These are phyloP conservation scores for Backusella australiensis DNA, from an alignment of 192 early-diverging fungal genomes.

Conservation along the genomic window DNA sequence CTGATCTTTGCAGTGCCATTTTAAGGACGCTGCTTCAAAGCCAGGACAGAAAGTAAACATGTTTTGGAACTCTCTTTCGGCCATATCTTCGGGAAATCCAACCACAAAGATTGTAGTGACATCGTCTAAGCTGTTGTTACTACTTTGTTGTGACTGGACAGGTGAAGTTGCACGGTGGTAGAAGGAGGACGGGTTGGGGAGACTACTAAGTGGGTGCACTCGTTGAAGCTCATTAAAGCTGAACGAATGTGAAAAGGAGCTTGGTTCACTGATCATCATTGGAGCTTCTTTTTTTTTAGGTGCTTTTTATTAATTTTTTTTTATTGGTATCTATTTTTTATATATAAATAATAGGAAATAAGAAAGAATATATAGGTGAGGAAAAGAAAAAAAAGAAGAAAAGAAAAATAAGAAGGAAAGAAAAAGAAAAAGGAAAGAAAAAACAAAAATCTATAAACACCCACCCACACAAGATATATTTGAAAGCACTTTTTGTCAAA, in stretches of 20 bases:
- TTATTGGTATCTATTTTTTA: neutral
- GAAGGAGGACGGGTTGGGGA: slow-evolving; percentile 7
- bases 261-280: slow-evolving; percentile 34
- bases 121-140: slow-evolving; percentile 58
- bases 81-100: slow-evolving; percentile 99
- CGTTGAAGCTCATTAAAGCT: slow-evolving; percentile 17
- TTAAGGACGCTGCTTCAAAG: slow-evolving; percentile 97
- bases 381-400: neutral
- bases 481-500: neutral
- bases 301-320: neutral
- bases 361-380: neutral
- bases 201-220: slow-evolving; percentile 26
- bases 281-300: neutral
- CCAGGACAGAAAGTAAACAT: slow-evolving; percentile 98
- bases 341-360: neutral
- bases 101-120: slow-evolving; percentile 99
- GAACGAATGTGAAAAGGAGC: slow-evolving; percentile 2
- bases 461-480: slow-evolving; percentile 4
- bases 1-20: slow-evolving; percentile 77
- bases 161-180: slow-evolving; percentile 9
- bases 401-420: slow-evolving; percentile 8
- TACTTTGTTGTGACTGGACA: neutral
- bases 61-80: slow-evolving; percentile 98
- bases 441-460: slow-evolving; percentile 8
- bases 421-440: slow-evolving; percentile 5